These are phyloP conservation scores for Geotrichum armillariae DNA, from an alignment of 1,139 yeast species.

Conservation along the genomic window DNA sequence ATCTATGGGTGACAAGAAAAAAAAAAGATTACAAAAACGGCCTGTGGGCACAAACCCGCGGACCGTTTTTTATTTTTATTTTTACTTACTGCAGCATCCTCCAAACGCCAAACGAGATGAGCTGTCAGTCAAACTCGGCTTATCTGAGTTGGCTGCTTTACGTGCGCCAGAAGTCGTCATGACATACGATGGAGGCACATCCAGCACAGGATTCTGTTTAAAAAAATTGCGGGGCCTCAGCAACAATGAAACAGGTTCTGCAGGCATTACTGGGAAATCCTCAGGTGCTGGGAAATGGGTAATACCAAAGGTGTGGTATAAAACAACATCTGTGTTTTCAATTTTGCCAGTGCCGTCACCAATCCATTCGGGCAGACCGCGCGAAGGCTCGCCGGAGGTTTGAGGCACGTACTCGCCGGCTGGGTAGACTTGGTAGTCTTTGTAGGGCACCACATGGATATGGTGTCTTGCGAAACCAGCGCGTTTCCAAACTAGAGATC, in stretches of 20 bases:
- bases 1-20: background rate
- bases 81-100: background rate
- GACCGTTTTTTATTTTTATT: too few relatives aligned
- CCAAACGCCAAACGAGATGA: slow-evolving; percentile 47
- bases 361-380: slow-evolving; percentile 73
- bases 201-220: slow-evolving; percentile 73
- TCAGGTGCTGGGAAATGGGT: slow-evolving; percentile 88
- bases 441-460: slow-evolving; percentile 68
- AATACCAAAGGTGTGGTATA: slow-evolving; percentile 81
- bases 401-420: slow-evolving; percentile 81
- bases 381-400: slow-evolving; percentile 71
- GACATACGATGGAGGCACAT: slow-evolving; percentile 68
- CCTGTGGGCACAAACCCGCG: too few relatives aligned
- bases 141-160: slow-evolving; percentile 28
- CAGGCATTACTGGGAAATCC: slow-evolving; percentile 89
- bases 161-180: slow-evolving; percentile 62
- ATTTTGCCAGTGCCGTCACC: slow-evolving; percentile 63
- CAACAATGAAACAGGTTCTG: slow-evolving; percentile 72
- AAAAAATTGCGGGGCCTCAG: slow-evolving; percentile 80
- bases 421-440: slow-evolving; percentile 64
- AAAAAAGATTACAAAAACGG: too few relatives aligned
- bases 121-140: slow-evolving; percentile 50
- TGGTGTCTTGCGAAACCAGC: slow-evolving; percentile 78
- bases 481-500: slow-evolving; percentile 74
- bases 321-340: slow-evolving; percentile 67